A percentile compares a stretch with the other conserved stretches of the same genome.
These are phyloP conservation scores for Dictyostelium gargantuum DNA, from an alignment of 208 protist species.

Conservation along the genomic window DNA sequence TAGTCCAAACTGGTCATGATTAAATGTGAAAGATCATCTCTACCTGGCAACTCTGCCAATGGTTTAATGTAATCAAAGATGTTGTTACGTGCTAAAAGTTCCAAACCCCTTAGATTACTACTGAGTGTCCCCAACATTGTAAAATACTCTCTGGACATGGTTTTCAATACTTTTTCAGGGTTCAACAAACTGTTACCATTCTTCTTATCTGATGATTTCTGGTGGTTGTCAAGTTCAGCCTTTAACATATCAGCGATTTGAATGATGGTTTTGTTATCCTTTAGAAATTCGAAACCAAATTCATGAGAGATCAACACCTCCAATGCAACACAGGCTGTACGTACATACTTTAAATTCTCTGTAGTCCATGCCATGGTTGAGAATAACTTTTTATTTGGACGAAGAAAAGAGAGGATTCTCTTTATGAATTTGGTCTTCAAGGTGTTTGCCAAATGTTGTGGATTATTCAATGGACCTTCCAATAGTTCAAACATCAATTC, in stretches of 20 bases:
- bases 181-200: neutral
- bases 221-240: slow-evolving; percentile 8
- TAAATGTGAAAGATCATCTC: slow-evolving; percentile 72
- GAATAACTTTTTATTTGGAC: slow-evolving; percentile 66
- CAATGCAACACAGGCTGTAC: slow-evolving; percentile 58
- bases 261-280: slow-evolving; percentile 71
- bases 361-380: slow-evolving; percentile 72
- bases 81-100: slow-evolving; percentile 66
- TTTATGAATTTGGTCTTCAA: slow-evolving; percentile 78
- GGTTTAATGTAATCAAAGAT: slow-evolving; percentile 72
- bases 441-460: slow-evolving; percentile 49
- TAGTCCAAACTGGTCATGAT: slow-evolving; percentile 78
- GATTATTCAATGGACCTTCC: slow-evolving; percentile 74
- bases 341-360: slow-evolving; percentile 70
- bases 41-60: slow-evolving; percentile 61
- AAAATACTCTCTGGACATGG: slow-evolving; percentile 78
- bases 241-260: slow-evolving; percentile 71
- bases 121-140: slow-evolving; percentile 69
- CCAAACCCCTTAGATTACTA: slow-evolving; percentile 25
- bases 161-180: slow-evolving; percentile 66
- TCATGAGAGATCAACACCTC: slow-evolving; percentile 58
- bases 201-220: neutral
- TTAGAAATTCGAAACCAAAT: slow-evolving; percentile 50
- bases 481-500: slow-evolving; percentile 73
- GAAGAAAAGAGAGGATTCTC: slow-evolving; percentile 67